Evolutionary conservation across 2,329 filamentous ascomycete genomes (phyloP).

Genomic region (Pestalotiopsis sp.): DNA sequence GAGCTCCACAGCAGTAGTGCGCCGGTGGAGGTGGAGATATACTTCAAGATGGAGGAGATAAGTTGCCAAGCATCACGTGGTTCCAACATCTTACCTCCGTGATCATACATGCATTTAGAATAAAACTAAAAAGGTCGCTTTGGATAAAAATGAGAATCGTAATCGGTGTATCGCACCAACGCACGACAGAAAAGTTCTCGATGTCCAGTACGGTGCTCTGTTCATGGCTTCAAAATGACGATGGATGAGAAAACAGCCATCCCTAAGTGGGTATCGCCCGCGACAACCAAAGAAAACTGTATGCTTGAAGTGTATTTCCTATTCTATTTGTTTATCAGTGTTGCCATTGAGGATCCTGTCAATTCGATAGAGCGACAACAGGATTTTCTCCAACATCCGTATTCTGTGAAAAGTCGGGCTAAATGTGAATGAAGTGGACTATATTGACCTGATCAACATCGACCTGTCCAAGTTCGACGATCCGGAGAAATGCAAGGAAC

Average conservation of each 20-base stretch:
- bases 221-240: background rate
- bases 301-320: background rate
- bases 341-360: background rate
- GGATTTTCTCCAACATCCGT: background rate
- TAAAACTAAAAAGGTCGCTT: background rate
- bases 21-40: background rate
- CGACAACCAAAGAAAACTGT: background rate
- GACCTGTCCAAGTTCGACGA: constrained; percentile 31
- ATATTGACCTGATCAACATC: constrained; percentile 30
- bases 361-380: background rate
- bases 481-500: constrained; percentile 25
- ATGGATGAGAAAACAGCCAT: background rate
- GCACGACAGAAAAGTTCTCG: background rate
- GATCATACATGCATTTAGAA: no score
- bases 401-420: background rate
- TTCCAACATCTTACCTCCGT: background rate
- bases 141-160: background rate
- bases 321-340: background rate
- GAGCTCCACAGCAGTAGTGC: background rate
- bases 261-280: background rate
- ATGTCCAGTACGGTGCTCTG: background rate
- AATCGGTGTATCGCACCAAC: background rate
- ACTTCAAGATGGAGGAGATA: background rate
- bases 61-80: background rate
- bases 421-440: constrained; percentile 18